A percentile compares a stretch with the other conserved stretches of the same genome.
phyloP scores from a whole-genome alignment of 805 yeast genomes.

The Suhomyces vadensis region DNA sequence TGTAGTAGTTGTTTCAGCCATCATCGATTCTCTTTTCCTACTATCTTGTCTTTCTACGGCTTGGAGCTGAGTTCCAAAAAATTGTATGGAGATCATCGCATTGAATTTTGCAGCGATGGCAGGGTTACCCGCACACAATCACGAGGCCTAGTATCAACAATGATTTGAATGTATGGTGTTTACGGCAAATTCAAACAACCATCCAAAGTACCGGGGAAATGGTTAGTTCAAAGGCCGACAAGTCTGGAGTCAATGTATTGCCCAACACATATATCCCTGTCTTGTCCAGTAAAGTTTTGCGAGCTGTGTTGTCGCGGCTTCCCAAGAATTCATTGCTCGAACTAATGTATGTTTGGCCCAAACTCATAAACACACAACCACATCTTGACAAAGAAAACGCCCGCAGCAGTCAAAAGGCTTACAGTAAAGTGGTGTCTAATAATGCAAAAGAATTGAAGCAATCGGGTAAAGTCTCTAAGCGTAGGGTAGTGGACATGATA shows the following conservation, averaged over 20 bases:
- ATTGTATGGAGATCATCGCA: constrained; percentile 8
- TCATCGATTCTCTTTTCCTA: constrained; percentile 1
- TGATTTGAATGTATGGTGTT: background rate
- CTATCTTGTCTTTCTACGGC: background rate
- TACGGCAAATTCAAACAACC: background rate
- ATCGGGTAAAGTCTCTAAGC: constrained; percentile 24
- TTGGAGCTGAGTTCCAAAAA: background rate
- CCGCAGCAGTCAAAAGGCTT: constrained; percentile 20
- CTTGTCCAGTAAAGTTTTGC: constrained; percentile 21
- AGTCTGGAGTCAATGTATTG: constrained; percentile 24
- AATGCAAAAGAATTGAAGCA: constrained; percentile 16
- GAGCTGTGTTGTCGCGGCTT: constrained; percentile 25
- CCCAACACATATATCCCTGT: constrained; percentile 43
- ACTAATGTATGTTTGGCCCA: constrained; percentile 37
- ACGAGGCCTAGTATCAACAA: constrained; percentile 6
- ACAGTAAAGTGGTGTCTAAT: constrained; percentile 20
- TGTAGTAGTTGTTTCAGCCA: constrained; percentile 2
- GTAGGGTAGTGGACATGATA: constrained; percentile 44
- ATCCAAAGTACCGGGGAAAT: background rate
- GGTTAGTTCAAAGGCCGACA: background rate
- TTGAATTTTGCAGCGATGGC: constrained; percentile 3
- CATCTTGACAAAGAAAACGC: constrained; percentile 12
- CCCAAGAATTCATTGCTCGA: constrained; percentile 36
- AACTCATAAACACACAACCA: constrained; percentile 26
- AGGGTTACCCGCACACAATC: constrained; percentile 7